Conservation (phyloP, 2,329 filamentous ascomycete genomes). For the Metarhizium robertsii region DNA sequence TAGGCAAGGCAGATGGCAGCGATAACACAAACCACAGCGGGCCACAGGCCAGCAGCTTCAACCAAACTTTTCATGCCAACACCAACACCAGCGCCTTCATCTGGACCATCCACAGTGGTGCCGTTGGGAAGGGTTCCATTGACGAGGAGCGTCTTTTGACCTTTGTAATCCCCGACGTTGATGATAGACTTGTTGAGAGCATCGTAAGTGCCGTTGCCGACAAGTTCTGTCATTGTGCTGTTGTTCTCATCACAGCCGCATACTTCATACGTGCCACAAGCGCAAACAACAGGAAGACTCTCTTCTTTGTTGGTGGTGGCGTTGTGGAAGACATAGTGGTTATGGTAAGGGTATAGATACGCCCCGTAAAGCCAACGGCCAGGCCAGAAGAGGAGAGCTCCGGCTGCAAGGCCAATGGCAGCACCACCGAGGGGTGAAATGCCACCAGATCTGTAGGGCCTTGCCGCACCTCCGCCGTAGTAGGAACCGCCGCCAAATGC, state of each 20-base stretch:
- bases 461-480: slow-evolving; percentile 56
- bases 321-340: slow-evolving; percentile 41
- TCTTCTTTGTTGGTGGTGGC: slow-evolving; percentile 31
- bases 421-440: slow-evolving; percentile 42
- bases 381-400: slow-evolving; percentile 49
- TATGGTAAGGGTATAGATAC: slow-evolving; percentile 44
- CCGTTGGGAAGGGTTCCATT: slow-evolving; percentile 69
- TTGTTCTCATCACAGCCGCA: slow-evolving; percentile 65
- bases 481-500: slow-evolving; percentile 52
- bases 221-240: slow-evolving; percentile 43
- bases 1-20: slow-evolving; percentile 35
- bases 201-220: slow-evolving; percentile 55
- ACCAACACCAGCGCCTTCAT: slow-evolving; percentile 22
- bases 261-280: slow-evolving; percentile 39
- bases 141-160: slow-evolving; percentile 50
- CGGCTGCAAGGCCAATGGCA: slow-evolving; percentile 40
- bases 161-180: slow-evolving; percentile 37
- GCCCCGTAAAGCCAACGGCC: slow-evolving; percentile 56
- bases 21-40: slow-evolving; percentile 32
- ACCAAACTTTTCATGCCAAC: slow-evolving; percentile 22
- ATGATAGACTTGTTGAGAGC: slow-evolving; percentile 53
- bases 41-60: slow-evolving; percentile 39
- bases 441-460: slow-evolving; percentile 51
- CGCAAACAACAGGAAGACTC: slow-evolving; percentile 25
- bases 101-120: slow-evolving; percentile 36